Evolutionary conservation across 2,329 filamentous ascomycete species (phyloP), one percentile per base, ranked within the genome.

Genomic region (Delphinella strobiligena): DNA sequence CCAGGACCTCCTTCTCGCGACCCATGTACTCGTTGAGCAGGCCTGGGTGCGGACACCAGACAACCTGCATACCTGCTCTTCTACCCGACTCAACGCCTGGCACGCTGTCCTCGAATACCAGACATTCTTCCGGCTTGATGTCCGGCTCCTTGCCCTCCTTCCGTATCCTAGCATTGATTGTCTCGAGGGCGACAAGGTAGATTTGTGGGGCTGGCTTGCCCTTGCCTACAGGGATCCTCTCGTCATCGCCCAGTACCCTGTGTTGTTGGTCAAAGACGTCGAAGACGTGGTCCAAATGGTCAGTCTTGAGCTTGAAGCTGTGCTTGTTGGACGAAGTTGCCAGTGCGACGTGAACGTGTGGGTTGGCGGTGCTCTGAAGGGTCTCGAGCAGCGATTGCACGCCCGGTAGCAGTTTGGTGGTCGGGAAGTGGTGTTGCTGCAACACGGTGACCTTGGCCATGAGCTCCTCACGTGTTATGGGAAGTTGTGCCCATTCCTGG

Each of bases 131-230:
- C 0, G 87, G 86, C 39, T 57, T 68, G 46, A 98, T 80, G 38
- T 70, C 68, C 43, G 73, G 64, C 47, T 71, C 64, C 37, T 81
- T 78, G 0, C 75, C 76, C 3, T 69, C 62, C 0, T 68, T 46
- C 9, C 64, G 64, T 5, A 93, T 67, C 12, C 76, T 75, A 32
- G 75, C 74, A 61, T 98, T 98, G 58, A 98, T 80, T 3, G 79
- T 83, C 60, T 82, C 69, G 40, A 98, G 67, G 0, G 91, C 89
- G 1, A 96, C 68, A 7, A 93, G 64, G 61, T 93, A 96, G 50
- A 98, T 98, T 61, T 98, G 89, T 0, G 89, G 91, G 22, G 89
- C 72, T 0, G 91, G 91, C 63, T 98, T 98, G 10, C 91, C 91
- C n/a, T 86, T 68, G 0, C 89, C 89, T 3, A 71, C 61, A 1